phyloP scores from a whole-genome alignment of 345 rosid genomes.

The Eucalyptus tenuipes region DNA sequence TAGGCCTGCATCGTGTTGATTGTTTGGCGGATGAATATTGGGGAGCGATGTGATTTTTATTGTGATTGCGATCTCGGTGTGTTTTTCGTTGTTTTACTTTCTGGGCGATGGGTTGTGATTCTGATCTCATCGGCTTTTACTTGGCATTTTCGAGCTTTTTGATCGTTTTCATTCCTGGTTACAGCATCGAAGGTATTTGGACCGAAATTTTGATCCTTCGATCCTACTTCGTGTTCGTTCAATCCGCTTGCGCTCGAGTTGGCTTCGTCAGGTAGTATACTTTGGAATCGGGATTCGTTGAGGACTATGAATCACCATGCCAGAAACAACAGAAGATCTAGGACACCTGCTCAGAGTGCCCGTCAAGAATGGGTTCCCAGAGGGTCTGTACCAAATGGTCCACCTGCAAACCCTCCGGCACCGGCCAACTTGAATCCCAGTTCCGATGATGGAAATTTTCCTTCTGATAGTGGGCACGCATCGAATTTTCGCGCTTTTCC shows the following conservation, averaged over 20 bases:
- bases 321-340: constrained; percentile 35
- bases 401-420: neutral
- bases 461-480: neutral
- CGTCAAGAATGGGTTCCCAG: constrained; percentile 79
- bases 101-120: neutral
- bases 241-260: neutral
- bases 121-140: neutral
- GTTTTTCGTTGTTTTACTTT: neutral
- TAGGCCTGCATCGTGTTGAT: neutral
- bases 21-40: neutral
- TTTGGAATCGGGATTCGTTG: neutral
- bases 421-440: neutral
- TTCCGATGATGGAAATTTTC: neutral
- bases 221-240: neutral
- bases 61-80: neutral
- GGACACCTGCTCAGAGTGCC: constrained; percentile 13
- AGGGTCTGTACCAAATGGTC: constrained; percentile 8
- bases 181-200: neutral
- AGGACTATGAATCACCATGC: constrained; percentile 47
- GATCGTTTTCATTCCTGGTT: neutral
- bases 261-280: neutral
- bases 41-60: neutral
- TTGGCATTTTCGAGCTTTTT: neutral
- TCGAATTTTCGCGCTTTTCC: neutral
- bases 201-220: neutral